Evolutionary conservation across 306 rosid genomes (phyloP).

Genomic region (Pterocarpus santalinus): DNA sequence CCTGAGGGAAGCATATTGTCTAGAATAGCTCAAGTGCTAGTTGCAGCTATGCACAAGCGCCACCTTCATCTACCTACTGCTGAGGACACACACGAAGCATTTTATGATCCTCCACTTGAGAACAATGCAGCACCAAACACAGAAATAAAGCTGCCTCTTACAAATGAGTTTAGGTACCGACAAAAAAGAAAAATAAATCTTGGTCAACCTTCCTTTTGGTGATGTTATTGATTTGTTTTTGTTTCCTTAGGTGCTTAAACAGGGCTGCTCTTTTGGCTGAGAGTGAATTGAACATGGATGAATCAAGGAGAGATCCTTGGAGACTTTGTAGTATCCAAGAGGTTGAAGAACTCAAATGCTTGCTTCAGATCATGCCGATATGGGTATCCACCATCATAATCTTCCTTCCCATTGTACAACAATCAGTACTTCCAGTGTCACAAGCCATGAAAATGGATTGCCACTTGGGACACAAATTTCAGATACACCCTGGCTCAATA

Average conservation of each 20-base stretch:
- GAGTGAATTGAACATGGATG: slow-evolving; percentile 52
- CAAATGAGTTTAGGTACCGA: slow-evolving; percentile 53
- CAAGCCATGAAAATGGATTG: slow-evolving; percentile 63
- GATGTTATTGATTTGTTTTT: not conserved
- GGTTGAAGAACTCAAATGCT: slow-evolving; percentile 64
- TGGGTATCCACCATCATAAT: slow-evolving; percentile 56
- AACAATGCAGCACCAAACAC: not conserved
- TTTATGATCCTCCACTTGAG: slow-evolving; percentile 58
- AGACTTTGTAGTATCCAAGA: slow-evolving; percentile 63
- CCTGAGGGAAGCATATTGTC: slow-evolving; percentile 62
- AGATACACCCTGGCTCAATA: slow-evolving; percentile 49
- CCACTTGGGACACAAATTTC: slow-evolving; percentile 29
- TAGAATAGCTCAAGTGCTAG: slow-evolving; percentile 58
- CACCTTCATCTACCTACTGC: slow-evolving; percentile 45
- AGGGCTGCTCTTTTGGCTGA: slow-evolving; percentile 59
- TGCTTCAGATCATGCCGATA: slow-evolving; percentile 52
- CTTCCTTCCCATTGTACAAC: slow-evolving; percentile 52
- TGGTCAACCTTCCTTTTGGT: no score
- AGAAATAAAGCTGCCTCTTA: slow-evolving; percentile 54
- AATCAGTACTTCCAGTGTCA: slow-evolving; percentile 53
- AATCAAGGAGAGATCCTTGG: slow-evolving; percentile 54
- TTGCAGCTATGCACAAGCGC: slow-evolving; percentile 62
- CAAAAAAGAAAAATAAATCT: not conserved
- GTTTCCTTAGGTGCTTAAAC: slow-evolving; percentile 54
- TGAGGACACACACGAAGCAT: not conserved